phyloP scores from a whole-genome alignment of 2,329 filamentous ascomycete species.

The Colletotrichum sansevieriae region DNA sequence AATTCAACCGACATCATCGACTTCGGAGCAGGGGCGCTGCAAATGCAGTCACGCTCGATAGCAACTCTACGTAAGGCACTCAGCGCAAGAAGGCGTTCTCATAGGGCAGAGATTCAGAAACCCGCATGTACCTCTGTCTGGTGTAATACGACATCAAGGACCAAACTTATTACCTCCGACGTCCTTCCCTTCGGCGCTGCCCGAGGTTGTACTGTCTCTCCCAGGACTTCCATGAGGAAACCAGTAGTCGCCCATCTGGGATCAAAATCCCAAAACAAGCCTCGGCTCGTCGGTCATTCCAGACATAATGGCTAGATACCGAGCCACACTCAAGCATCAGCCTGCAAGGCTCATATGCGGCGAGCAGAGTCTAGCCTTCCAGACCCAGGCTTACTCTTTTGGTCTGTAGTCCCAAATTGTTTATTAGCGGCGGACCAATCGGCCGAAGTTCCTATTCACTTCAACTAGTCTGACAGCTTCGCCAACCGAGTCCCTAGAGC shows the following conservation, averaged over 20 bases:
- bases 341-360: constrained; percentile 19
- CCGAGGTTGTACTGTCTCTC: constrained; percentile 14
- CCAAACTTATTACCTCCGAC: constrained; percentile 11
- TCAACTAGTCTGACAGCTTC: constrained; percentile 14
- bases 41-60: background rate
- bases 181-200: constrained; percentile 8
- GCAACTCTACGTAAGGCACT: background rate
- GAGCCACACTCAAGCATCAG: constrained; percentile 28
- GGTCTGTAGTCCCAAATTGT: constrained; percentile 5
- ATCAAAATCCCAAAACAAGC: background rate
- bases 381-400: constrained; percentile 2
- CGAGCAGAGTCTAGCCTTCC: constrained; percentile 23
- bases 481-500: background rate
- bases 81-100: background rate
- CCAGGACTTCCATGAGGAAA: background rate
- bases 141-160: constrained; percentile 8
- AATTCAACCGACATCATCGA: constrained; percentile 20
- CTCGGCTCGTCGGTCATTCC: constrained; percentile 1
- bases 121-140: constrained; percentile 9
- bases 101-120: constrained; percentile 12
- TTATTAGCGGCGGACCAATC: constrained; percentile 6
- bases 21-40: background rate
- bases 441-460: background rate
- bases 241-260: background rate
- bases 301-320: constrained; percentile 21